Evolutionary conservation across 129 eudicot species (phyloP).

Genomic region (Artemisia argyi): DNA sequence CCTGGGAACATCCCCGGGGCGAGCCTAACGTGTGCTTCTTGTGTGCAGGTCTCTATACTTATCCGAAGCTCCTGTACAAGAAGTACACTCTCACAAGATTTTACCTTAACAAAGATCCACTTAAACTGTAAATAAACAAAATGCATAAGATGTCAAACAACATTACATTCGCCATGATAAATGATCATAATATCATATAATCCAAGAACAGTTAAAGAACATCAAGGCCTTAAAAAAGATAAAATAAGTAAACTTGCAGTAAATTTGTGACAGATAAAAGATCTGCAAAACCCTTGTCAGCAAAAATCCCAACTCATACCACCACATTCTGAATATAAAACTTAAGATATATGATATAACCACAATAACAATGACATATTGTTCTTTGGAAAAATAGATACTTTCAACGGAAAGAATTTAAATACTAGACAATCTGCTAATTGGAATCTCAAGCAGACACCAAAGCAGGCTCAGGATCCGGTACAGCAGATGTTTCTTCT

Average conservation of each 20-base stretch:
- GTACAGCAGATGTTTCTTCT: constrained; percentile 16
- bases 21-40: too few species aligned
- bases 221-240: too few species aligned
- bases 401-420: neutral
- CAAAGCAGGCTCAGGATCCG: constrained; percentile 26
- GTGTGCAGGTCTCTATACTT: too few species aligned
- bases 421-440: neutral
- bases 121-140: too few species aligned
- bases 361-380: constrained; percentile 12
- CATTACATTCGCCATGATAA: too few species aligned
- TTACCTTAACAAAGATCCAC: too few species aligned
- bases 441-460: constrained; percentile 27
- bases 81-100: too few species aligned
- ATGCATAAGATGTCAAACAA: too few species aligned
- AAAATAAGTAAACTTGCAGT: neutral
- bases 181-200: too few species aligned
- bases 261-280: neutral
- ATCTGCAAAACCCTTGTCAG: neutral
- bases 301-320: constrained; percentile 16
- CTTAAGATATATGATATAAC: neutral
- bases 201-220: too few species aligned
- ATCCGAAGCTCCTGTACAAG: too few species aligned
- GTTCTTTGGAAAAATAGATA: constrained; percentile 5
- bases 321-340: constrained; percentile 3
- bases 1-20: too few species aligned